phyloP scores from a whole-genome alignment of 352 stramenopile genomes.

The Phytophthora macrochlamydospora region DNA sequence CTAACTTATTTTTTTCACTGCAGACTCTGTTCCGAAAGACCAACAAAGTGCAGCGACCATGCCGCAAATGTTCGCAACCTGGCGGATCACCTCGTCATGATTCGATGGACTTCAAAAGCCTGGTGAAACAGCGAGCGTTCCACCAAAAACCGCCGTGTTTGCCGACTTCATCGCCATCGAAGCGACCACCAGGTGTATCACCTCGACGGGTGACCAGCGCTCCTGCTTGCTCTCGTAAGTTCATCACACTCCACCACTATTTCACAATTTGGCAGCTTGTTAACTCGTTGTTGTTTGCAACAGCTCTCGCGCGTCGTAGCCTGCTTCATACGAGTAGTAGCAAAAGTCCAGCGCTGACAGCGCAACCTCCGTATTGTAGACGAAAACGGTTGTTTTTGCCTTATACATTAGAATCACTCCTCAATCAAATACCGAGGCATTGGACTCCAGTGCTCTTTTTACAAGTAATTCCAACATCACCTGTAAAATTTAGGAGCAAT shows the following conservation, averaged over 20 bases:
- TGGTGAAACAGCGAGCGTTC: conserved; percentile 70
- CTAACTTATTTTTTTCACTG: background rate
- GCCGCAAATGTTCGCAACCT: conserved; percentile 11
- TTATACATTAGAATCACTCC: background rate
- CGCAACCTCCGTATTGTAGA: conserved; percentile 25
- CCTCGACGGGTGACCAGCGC: conserved; percentile 32
- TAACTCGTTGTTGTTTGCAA: background rate
- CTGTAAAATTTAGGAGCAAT: no score
- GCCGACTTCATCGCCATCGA: conserved; percentile 27
- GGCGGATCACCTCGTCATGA: background rate
- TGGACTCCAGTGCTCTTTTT: no score
- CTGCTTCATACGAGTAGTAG: conserved; percentile 20
- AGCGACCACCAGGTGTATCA: conserved; percentile 21
- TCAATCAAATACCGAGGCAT: no score
- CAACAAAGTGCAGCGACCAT: conserved; percentile 31
- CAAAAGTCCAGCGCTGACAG: conserved; percentile 7
- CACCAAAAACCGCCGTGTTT: conserved; percentile 45
- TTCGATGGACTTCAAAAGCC: conserved; percentile 39
- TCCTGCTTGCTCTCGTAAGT: conserved; percentile 34
- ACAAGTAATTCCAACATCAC: no score
- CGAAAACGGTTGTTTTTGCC: background rate
- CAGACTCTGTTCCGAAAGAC: conserved; percentile 28
- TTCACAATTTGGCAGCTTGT: conserved; percentile 2
- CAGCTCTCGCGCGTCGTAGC: conserved; percentile 30
- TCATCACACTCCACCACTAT: background rate